Evolutionary conservation across 2,329 filamentous ascomycete genomes (phyloP).

Genomic region (Aspergillus arachidicola): DNA sequence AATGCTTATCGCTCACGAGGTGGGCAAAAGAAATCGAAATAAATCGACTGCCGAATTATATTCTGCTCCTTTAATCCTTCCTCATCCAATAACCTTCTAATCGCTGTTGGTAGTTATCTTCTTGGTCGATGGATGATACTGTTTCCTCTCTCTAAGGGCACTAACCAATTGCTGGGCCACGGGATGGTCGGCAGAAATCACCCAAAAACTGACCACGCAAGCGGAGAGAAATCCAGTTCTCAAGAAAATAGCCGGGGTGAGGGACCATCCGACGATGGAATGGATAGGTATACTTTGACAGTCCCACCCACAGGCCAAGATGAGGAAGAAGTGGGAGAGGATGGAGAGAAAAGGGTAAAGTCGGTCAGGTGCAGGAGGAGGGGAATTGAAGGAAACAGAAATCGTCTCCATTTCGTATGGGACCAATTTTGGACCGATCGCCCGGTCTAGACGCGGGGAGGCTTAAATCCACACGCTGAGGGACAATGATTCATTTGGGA

Average conservation of each 20-base stretch:
- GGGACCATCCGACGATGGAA: neutral
- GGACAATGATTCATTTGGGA: neutral
- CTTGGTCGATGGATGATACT: neutral
- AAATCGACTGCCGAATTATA: neutral
- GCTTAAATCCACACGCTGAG: slow-evolving; percentile 20
- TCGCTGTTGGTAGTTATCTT: neutral
- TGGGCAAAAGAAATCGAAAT: neutral
- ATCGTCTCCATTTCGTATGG: slow-evolving; percentile 16
- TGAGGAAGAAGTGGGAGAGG: slow-evolving; percentile 8
- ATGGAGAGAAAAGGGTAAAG: slow-evolving; percentile 1
- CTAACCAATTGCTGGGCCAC: slow-evolving; percentile 7
- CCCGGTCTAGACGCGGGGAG: slow-evolving; percentile 36
- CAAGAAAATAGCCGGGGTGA: neutral
- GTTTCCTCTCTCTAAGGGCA: neutral
- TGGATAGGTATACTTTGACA: neutral
- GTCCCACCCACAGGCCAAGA: neutral
- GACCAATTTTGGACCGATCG: slow-evolving; percentile 29
- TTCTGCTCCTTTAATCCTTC: neutral
- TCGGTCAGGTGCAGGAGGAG: slow-evolving; percentile 4
- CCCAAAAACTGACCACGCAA: neutral
- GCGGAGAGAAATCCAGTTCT: neutral
- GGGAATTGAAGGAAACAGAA: slow-evolving; percentile 6
- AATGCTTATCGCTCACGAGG: neutral
- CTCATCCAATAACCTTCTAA: neutral
- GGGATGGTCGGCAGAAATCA: slow-evolving; percentile 7